Evolutionary conservation across 1,284 basidiomycete species (phyloP).

Genomic region (Pseudozyma tsukubaensis): DNA sequence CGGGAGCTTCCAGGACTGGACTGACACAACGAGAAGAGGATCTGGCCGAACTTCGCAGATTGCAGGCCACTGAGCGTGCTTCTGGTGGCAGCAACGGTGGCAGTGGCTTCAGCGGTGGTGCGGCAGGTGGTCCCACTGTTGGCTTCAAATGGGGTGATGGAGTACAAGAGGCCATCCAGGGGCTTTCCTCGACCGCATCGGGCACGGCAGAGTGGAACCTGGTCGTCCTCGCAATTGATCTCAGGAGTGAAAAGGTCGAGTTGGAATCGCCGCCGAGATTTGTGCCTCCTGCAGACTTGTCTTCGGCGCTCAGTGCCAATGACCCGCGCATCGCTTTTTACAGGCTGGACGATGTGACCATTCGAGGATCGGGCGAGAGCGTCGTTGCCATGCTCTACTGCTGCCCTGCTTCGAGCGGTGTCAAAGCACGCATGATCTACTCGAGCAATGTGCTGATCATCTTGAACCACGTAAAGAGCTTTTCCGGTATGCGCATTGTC

Average conservation of each 20-base stretch:
- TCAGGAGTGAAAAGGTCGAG: slow-evolving; percentile 45
- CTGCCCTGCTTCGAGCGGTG: slow-evolving; percentile 52
- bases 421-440: slow-evolving; percentile 59
- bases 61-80: slow-evolving; percentile 44
- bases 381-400: slow-evolving; percentile 59
- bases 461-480: slow-evolving; percentile 46
- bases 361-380: slow-evolving; percentile 35
- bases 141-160: slow-evolving; percentile 49
- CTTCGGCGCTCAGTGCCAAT: slow-evolving; percentile 18
- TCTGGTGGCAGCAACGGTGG: slow-evolving; percentile 2
- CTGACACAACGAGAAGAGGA: slow-evolving; percentile 47
- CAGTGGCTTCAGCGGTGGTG: slow-evolving; percentile 9
- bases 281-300: slow-evolving; percentile 40
- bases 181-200: slow-evolving; percentile 41
- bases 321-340: slow-evolving; percentile 58
- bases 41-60: slow-evolving; percentile 36
- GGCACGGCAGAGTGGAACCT: slow-evolving; percentile 57
- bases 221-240: slow-evolving; percentile 52
- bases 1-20: slow-evolving; percentile 19
- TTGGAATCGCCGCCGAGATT: slow-evolving; percentile 47
- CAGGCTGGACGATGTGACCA: slow-evolving; percentile 32
- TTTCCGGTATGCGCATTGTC: slow-evolving; percentile 49
- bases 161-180: slow-evolving; percentile 46
- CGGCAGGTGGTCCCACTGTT: slow-evolving; percentile 19
- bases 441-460: slow-evolving; percentile 52